Evolutionary conservation across 768 basidiomycete species (phyloP).

Genomic region (Leucosporidium scottii): DNA sequence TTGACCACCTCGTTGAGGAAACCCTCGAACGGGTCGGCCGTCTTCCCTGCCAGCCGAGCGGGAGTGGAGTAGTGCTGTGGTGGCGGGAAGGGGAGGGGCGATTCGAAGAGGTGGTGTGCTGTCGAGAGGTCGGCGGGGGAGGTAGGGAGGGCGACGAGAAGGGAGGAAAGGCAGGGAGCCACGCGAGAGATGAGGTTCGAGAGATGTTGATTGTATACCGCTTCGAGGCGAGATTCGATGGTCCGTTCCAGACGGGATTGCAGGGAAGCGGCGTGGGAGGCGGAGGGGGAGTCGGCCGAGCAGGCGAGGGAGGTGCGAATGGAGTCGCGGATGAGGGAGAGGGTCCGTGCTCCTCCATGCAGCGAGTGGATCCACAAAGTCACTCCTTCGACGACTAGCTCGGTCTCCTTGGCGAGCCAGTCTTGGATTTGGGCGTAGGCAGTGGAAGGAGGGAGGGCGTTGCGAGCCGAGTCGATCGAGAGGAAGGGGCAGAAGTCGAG

Average conservation of each 20-base stretch:
- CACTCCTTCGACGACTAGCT: constrained; percentile 14
- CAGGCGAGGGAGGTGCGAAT: background rate
- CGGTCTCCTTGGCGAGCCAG: constrained; percentile 18
- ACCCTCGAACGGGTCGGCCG: constrained; percentile 22
- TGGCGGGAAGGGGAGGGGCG: constrained; percentile 19
- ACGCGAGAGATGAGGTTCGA: constrained; percentile 8
- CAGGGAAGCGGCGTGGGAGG: background rate
- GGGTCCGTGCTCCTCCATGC: constrained; percentile 2
- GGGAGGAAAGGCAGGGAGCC: constrained; percentile 2
- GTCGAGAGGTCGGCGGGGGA: constrained; percentile 13
- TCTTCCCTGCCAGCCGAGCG: background rate
- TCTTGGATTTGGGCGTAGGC: background rate
- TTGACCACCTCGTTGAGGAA: constrained; percentile 25
- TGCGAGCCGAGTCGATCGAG: background rate
- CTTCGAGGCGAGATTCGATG: constrained; percentile 15
- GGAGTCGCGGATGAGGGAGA: constrained; percentile 7
- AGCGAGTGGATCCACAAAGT: constrained; percentile 15
- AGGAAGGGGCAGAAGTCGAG: constrained; percentile 28
- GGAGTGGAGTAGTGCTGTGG: constrained; percentile 2
- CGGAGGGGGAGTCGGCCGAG: background rate
- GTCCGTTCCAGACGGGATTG: background rate
- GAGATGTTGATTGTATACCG: constrained; percentile 23
- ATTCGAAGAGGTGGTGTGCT: constrained; percentile 22
- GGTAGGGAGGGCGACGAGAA: constrained; percentile 2
- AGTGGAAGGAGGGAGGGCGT: background rate